These are phyloP conservation scores for Hypoxylon sp. DNA, from an alignment of 2,329 filamentous ascomycete species.

Conservation along the genomic window DNA sequence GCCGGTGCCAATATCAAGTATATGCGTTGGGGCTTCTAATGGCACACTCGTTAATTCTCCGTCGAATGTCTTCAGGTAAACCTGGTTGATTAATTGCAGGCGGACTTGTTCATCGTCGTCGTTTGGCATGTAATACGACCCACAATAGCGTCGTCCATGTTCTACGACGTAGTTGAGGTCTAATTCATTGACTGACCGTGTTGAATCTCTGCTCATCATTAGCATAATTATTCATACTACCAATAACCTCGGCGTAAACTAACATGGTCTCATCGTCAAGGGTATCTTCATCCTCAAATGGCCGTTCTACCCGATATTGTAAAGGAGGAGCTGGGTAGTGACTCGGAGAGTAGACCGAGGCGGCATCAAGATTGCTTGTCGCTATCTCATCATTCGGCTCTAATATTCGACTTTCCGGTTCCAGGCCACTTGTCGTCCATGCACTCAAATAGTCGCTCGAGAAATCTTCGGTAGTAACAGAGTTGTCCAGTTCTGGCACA, in stretches of 20 bases:
- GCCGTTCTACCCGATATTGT: conserved; percentile 54
- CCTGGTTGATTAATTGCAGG: conserved; percentile 73
- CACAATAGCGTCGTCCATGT: conserved; percentile 74
- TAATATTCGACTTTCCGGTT: conserved; percentile 41
- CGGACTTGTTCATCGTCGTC: conserved; percentile 76
- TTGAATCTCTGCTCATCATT: conserved; percentile 55
- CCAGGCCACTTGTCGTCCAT: conserved; percentile 48
- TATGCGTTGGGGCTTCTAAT: conserved; percentile 58
- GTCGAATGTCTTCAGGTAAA: conserved; percentile 69
- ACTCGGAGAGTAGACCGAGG: conserved; percentile 62
- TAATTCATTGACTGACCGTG: conserved; percentile 64
- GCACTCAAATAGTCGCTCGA: conserved; percentile 53
- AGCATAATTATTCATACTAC: conserved; percentile 19
- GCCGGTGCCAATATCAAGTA: conserved; percentile 73
- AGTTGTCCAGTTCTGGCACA: conserved; percentile 52
- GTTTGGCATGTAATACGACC: conserved; percentile 76
- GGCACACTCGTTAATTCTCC: conserved; percentile 63
- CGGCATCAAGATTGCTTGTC: conserved; percentile 56
- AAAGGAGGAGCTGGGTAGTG: conserved; percentile 58
- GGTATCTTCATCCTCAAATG: conserved; percentile 32
- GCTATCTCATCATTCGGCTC: conserved; percentile 47
- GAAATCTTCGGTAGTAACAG: conserved; percentile 52
- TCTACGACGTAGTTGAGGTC: conserved; percentile 72
- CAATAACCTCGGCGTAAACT: conserved; percentile 49
- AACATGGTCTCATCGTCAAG: conserved; percentile 59